Evolutionary conservation across 305 asterid genomes (phyloP).

Genomic region (Andrographis paniculata): DNA sequence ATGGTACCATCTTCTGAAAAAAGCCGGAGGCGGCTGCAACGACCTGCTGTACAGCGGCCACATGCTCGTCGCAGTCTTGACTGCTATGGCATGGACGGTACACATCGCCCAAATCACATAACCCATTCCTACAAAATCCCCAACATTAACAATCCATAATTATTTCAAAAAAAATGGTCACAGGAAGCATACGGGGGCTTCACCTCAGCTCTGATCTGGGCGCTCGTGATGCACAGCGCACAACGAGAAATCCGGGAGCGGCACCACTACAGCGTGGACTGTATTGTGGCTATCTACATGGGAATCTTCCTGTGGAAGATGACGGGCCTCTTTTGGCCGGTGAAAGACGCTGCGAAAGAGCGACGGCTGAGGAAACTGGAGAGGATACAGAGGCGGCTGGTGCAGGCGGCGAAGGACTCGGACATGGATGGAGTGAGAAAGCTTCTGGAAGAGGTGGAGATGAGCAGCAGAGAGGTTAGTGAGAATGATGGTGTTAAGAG

Average conservation of each 20-base stretch:
- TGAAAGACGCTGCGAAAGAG: constrained; percentile 34
- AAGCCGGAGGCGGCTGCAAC: constrained; percentile 92
- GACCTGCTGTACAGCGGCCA: constrained; percentile 94
- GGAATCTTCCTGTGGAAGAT: constrained; percentile 83
- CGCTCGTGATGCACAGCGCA: constrained; percentile 76
- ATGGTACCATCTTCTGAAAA: constrained; percentile 79
- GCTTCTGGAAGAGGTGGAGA: constrained; percentile 58
- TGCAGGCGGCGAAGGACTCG: constrained; percentile 81
- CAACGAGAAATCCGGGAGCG: constrained; percentile 95
- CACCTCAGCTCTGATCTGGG: constrained; percentile 69
- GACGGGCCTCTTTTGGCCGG: constrained; percentile 72
- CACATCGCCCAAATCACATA: background rate
- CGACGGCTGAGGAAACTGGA: constrained; percentile 51
- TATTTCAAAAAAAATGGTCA: constrained; percentile 1
- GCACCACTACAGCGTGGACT: constrained; percentile 82
- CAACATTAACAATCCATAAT: background rate
- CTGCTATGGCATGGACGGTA: constrained; percentile 99
- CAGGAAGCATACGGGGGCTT: constrained; percentile 97
- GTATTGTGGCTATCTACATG: constrained; percentile 81
- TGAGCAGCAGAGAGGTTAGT: constrained; percentile 29
- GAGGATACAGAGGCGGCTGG: constrained; percentile 45
- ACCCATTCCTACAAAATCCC: background rate
- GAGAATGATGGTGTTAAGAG: constrained; percentile 28
- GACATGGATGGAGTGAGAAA: constrained; percentile 60
- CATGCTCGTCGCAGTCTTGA: constrained; percentile 89